Evolutionary conservation across 2,329 filamentous ascomycete genomes (phyloP).

Genomic region (Thelonectria olida): DNA sequence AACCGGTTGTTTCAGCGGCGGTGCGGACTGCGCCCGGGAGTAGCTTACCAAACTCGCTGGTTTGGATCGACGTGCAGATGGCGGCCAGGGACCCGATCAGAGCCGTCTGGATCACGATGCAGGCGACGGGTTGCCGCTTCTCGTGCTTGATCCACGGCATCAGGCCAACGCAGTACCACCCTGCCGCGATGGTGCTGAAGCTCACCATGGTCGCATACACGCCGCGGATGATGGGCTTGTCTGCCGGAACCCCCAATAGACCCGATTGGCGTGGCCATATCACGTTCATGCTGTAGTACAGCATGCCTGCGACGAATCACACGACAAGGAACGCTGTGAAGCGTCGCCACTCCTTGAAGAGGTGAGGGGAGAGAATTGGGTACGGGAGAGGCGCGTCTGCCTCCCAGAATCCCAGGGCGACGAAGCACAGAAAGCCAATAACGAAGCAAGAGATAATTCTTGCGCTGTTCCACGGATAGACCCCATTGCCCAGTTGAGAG

Average conservation of each 20-base stretch:
- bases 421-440: slow-evolving; percentile 32
- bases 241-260: slow-evolving; percentile 35
- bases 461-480: slow-evolving; percentile 36
- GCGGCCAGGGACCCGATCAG: slow-evolving; percentile 45
- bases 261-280: slow-evolving; percentile 39
- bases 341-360: slow-evolving; percentile 36
- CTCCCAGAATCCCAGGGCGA: slow-evolving; percentile 28
- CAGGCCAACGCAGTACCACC: slow-evolving; percentile 37
- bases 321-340: slow-evolving; percentile 27
- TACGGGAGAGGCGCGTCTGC: slow-evolving; percentile 30
- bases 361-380: slow-evolving; percentile 35
- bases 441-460: slow-evolving; percentile 36
- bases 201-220: slow-evolving; percentile 37
- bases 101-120: slow-evolving; percentile 43
- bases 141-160: slow-evolving; percentile 40
- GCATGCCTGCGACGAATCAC: slow-evolving; percentile 36
- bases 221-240: slow-evolving; percentile 35
- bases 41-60: slow-evolving; percentile 37
- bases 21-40: slow-evolving; percentile 25
- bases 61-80: slow-evolving; percentile 48
- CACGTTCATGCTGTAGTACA: slow-evolving; percentile 35
- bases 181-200: slow-evolving; percentile 33
- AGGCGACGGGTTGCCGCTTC: slow-evolving; percentile 43
- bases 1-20: slow-evolving; percentile 28
- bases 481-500: slow-evolving; percentile 34